These are phyloP conservation scores for Plasmodium billcollinsi DNA, from an alignment of 169 alveolate species.

Conservation along the genomic window DNA sequence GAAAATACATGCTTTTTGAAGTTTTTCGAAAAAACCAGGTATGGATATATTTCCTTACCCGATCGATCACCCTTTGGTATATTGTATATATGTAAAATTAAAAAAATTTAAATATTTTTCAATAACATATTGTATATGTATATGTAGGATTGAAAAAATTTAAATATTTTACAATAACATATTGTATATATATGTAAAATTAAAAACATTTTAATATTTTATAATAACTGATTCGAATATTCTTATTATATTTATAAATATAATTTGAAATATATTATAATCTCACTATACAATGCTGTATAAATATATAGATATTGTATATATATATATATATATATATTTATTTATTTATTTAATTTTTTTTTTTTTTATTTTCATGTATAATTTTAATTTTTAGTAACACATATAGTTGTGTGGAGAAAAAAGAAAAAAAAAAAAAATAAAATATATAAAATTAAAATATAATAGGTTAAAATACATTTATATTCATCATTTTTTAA, in stretches of 20 bases:
- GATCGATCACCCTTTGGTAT: constrained; percentile 82
- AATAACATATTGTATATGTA: constrained; percentile 78
- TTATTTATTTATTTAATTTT: not conserved
- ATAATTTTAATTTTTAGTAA: too few species aligned
- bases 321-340: not conserved
- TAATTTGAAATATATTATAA: not conserved
- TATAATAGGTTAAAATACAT: not conserved
- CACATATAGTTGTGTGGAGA: not conserved
- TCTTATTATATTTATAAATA: not conserved
- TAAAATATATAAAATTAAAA: not conserved
- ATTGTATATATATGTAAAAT: constrained; percentile 84
- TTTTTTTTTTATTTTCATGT: too few species aligned
- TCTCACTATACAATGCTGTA: not conserved
- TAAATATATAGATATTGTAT: not conserved
- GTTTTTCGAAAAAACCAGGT: constrained; percentile 78
- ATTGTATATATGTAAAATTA: constrained; percentile 81
- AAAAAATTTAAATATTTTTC: constrained; percentile 48
- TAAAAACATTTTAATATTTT: constrained; percentile 50
- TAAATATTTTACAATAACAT: too few species aligned
- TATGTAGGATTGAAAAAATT: constrained; percentile 78
- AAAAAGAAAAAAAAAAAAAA: not conserved
- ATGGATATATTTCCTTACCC: constrained; percentile 84
- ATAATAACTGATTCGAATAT: not conserved
- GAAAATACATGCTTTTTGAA: constrained; percentile 25
- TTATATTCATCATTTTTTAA: too few species aligned